Base-by-base conservation (phyloP, 2,329 filamentous ascomycete genomes). In the Rachicladosporium sp. region DNA sequence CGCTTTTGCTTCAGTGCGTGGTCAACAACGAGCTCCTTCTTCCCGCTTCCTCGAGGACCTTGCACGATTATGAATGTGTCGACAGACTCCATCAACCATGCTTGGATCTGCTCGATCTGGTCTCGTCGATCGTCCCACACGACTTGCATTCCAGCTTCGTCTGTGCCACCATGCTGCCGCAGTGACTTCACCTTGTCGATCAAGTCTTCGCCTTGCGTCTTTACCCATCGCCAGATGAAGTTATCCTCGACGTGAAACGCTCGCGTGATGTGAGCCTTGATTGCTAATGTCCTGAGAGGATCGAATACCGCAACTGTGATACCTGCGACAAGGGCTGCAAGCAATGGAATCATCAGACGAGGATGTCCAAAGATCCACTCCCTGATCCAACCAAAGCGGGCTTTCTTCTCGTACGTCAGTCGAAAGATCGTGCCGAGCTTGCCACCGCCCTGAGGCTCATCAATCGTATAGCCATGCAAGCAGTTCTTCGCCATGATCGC, bases 41-140 rank as follows among this genome's bases (percentile, higher is more conserved):
- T 95, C 1, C 88, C 91, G 0, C 86, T 93, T 5, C 89, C 91
- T 37, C 87, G 77, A 4, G 91, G 88, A 0, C 91, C 91, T 55
- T 94, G 88, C 1, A 98, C 76, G 6, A 96, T 84, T 46, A 94
- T 87, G 57, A 95, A 95, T 0, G 88, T 96, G 44, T 91, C 86
- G 0, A 81, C 77, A 4, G 82, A 88, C 51, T 95, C 89, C 54
- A 86, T 78, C 6, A 96, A 66, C 86, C 87, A 94, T 10, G 76
- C 80, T 48, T 80, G 78, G 9, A 98, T 73, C 54, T 88, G 78
- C 13, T 86, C 75, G 44, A 96, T 91, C 37, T 87, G 74, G 33
- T 77, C 76, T 50, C 82, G 83, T 12, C 87, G 78, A 54, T 93
- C 87, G 46, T 86, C 84, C 82, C 88, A 94, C 7, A 96, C 78